phyloP scores from a whole-genome alignment of 163 green algal species.

The Chlamydomonas reinhardtii region DNA sequence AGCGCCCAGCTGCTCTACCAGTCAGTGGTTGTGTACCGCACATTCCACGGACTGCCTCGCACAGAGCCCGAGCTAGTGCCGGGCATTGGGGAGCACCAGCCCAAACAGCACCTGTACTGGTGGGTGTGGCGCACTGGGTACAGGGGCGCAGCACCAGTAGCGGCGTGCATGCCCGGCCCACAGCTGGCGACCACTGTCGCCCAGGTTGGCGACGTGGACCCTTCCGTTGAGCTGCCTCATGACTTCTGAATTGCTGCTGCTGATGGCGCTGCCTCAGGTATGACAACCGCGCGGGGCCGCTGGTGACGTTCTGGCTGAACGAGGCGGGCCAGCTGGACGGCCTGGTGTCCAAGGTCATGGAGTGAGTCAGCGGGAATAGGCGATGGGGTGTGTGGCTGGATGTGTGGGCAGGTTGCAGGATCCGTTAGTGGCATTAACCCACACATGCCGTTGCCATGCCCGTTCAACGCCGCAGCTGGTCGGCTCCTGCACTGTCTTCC shows the following conservation, averaged over 20 bases:
- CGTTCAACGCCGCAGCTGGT: not conserved
- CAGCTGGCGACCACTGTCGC: not conserved
- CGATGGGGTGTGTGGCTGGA: no score
- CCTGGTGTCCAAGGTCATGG: not conserved
- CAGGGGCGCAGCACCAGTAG: no score
- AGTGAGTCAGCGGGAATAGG: not conserved
- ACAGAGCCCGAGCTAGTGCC: slow-evolving; percentile 7
- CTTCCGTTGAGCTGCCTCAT: no score
- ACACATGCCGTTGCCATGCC: no score
- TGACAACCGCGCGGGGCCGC: not conserved
- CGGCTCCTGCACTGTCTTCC: not conserved
- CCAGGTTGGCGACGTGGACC: no score
- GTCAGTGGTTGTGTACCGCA: not conserved
- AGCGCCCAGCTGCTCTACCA: not conserved
- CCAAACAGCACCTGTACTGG: slow-evolving; percentile 34
- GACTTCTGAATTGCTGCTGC: not conserved
- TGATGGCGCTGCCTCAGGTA: not conserved
- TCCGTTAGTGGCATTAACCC: no score
- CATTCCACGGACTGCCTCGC: not conserved
- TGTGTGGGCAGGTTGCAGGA: not conserved
- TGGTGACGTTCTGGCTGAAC: not conserved
- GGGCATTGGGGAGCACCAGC: not conserved
- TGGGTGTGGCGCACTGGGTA: not conserved
- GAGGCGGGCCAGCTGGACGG: not conserved
- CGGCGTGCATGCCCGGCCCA: not conserved